Conservation (phyloP, 1,139 yeast genomes). For the Entelexis sorbosivorans region DNA sequence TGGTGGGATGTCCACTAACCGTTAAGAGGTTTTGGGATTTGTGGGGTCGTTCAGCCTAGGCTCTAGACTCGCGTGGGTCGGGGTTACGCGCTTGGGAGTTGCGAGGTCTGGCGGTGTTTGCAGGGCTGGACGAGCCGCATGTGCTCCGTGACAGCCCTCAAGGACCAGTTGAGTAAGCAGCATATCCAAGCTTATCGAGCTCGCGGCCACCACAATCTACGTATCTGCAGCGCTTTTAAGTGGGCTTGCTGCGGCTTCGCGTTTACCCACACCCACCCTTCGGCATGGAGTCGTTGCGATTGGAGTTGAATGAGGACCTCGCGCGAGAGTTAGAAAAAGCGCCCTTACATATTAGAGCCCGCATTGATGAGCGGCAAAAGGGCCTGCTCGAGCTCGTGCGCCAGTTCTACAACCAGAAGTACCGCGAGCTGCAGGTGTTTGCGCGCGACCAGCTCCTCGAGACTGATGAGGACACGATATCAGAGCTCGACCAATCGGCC, state of each 20-base stretch:
- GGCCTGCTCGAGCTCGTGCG: slow-evolving; percentile 16
- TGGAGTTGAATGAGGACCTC: slow-evolving; percentile 11
- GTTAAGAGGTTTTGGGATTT: neutral
- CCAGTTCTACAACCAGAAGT: slow-evolving; percentile 13
- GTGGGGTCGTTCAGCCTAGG: neutral
- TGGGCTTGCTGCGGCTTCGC: neutral
- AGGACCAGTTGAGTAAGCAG: slow-evolving; percentile 1
- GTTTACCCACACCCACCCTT: neutral
- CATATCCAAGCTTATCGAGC: slow-evolving; percentile 3
- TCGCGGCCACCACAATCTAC: neutral
- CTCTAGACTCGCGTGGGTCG: neutral
- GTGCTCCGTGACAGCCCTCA: neutral
- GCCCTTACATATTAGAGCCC: slow-evolving; percentile 14
- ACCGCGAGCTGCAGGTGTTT: slow-evolving; percentile 18
- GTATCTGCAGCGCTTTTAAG: neutral
- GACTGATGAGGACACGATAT: neutral
- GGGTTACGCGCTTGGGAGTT: neutral
- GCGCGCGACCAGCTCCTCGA: slow-evolving; percentile 13
- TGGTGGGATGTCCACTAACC: slow-evolving; percentile 1
- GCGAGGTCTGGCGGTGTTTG: too few species aligned
- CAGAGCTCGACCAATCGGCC: neutral
- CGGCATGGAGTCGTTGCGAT: slow-evolving; percentile 13
- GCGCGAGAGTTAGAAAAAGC: slow-evolving; percentile 8
- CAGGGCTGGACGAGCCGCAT: neutral
- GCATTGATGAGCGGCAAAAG: slow-evolving; percentile 16